Percentiles rank a stretch among this genome's conserved stretches.
phyloP scores from a whole-genome alignment of 2,329 filamentous ascomycete species.

The Pseudopyrenochaeta lycopersici region DNA sequence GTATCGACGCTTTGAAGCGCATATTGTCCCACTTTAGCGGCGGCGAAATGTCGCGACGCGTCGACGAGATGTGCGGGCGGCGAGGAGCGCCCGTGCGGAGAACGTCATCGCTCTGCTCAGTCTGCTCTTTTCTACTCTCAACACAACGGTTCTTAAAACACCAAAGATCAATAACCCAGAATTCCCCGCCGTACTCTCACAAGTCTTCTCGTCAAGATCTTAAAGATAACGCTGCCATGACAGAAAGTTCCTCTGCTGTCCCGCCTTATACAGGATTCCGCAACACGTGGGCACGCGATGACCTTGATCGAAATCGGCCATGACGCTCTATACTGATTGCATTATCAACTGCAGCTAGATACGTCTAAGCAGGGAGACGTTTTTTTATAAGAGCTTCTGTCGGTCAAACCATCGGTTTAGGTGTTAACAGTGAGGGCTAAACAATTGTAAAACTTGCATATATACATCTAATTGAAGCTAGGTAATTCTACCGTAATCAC shows the following conservation, averaged over 20 bases:
- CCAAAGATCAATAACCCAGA: neutral
- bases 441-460: neutral
- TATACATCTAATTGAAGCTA: neutral
- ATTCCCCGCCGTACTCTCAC: neutral
- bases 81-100: constrained; percentile 12
- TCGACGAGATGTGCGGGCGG: constrained; percentile 13
- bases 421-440: too few relatives aligned
- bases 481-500: neutral
- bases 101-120: constrained; percentile 6
- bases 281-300: too few relatives aligned
- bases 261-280: too few relatives aligned
- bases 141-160: neutral
- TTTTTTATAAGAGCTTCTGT: too few relatives aligned
- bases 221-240: too few relatives aligned
- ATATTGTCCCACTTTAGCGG: constrained; percentile 48
- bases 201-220: too few relatives aligned
- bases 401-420: too few relatives aligned
- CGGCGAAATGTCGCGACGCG: constrained; percentile 27
- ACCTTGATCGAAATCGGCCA: too few relatives aligned
- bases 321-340: too few relatives aligned
- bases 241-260: too few relatives aligned
- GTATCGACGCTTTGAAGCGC: constrained; percentile 63
- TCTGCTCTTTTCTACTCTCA: neutral
- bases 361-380: too few relatives aligned
- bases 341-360: too few relatives aligned